Conservation (phyloP, 176 grass and related monocot genomes). For the Microstegium vimineum region DNA sequence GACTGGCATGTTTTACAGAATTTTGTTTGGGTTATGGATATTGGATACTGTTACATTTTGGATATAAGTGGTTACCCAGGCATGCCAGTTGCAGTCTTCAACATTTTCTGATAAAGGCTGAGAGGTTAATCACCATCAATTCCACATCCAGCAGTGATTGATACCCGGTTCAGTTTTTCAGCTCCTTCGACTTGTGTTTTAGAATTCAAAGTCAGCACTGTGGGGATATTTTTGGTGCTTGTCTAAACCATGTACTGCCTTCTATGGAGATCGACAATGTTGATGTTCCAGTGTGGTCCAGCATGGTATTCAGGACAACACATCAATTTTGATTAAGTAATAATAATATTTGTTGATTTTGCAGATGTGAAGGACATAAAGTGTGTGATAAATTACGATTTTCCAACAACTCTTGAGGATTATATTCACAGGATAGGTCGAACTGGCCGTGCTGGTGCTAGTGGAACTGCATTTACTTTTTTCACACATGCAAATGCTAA, state of each 20-base stretch:
- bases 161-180: conserved; percentile 79
- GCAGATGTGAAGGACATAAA: conserved; percentile 99
- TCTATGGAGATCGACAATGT: conserved; percentile 47
- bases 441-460: conserved; percentile 91
- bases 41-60: conserved; percentile 23
- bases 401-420: conserved; percentile 88
- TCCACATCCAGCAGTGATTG: conserved; percentile 53
- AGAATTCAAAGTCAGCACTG: conserved; percentile 20
- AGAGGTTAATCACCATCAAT: conserved; percentile 75
- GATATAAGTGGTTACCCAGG: conserved; percentile 26
- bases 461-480: conserved; percentile 78
- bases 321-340: conserved; percentile 18
- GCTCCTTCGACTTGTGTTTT: conserved; percentile 61
- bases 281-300: conserved; percentile 40
- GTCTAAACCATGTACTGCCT: conserved; percentile 41
- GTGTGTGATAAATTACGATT: conserved; percentile 98
- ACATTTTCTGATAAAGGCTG: conserved; percentile 23
- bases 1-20: conserved; percentile 33
- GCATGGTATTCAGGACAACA: conserved; percentile 25
- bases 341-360: conserved; percentile 35
- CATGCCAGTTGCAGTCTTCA: conserved; percentile 25
- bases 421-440: conserved; percentile 98
- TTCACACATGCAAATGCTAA: conserved; percentile 75
- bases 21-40: conserved; percentile 34
- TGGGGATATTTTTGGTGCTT: conserved; percentile 36